Base-by-base conservation (phyloP, 2,329 filamentous ascomycete species). In the Exophiala spinifera region DNA sequence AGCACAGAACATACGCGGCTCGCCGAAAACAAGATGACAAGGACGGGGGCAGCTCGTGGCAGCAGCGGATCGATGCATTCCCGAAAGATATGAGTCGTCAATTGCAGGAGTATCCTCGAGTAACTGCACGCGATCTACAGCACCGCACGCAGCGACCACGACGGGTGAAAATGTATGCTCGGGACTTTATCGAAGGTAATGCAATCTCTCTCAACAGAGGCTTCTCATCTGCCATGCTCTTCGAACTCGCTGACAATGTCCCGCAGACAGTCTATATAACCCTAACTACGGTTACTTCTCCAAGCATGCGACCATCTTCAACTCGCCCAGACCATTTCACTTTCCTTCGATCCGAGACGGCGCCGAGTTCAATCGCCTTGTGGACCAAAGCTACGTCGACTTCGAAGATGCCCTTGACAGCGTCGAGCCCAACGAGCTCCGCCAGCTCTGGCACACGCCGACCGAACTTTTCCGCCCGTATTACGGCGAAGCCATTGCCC, bases 401-500 rank as follows among this genome's bases (percentile, higher is more conserved):
- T 97, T 99, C 66, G 94, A 99, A 72, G 90, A 97, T 68, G 76
- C 78, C 19, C 82, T 99, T 54, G 95, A 99, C 70, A 81, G 80
- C 43, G 78, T 82, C 55, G 78, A 86, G 19, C 82, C 82, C 44
- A 83, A 89, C 74, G 83, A 88, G 45, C 87, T 89, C 37, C 84
- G 94, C 8, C 94, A 99, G 75, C 79, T 99, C 43, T 99, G 94
- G 94, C 95, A 99, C 72, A 99, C 94, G 11, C 94, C 95, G 0
- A 99, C 94, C 0, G 94, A 99, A 75, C 83, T 99, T 17, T 99
- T 99, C 75, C 84, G 89, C 28, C 94, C 95, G 0, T 95, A 92
- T 73, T 99, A 99, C 70, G 95, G 92, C 67, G 91, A 99, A 77
- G 89, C 94, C 31, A 89, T 99, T 63, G 94, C 92, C n/a, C 86